phyloP scores from a whole-genome alignment of 371 early-diverging fungal genomes.

The Actinomortierella wolfii region DNA sequence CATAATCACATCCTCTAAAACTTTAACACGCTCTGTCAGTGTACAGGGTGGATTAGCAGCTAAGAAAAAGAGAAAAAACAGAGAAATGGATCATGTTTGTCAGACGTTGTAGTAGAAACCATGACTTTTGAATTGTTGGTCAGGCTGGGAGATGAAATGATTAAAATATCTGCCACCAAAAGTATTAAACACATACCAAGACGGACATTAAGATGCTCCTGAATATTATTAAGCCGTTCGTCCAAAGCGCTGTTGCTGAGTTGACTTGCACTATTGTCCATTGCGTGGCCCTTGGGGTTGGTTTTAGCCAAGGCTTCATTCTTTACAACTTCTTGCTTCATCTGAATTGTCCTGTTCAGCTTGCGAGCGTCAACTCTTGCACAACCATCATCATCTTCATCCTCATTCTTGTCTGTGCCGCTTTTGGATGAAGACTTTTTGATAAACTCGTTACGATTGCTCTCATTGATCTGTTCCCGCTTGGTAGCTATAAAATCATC shows the following conservation, averaged over 20 bases:
- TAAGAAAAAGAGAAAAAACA: conserved; percentile 1
- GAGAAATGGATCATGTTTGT: not conserved
- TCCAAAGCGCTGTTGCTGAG: conserved; percentile 42
- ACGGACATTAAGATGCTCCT: conserved; percentile 69
- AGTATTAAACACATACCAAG: conserved; percentile 49
- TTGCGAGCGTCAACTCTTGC: conserved; percentile 76
- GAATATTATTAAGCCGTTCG: conserved; percentile 63
- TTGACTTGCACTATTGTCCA: conserved; percentile 16
- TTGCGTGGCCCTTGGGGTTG: conserved; percentile 50
- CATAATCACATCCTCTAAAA: conserved; percentile 71
- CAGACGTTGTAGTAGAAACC: not conserved
- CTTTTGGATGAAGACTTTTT: conserved; percentile 14
- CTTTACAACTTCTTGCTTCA: conserved; percentile 79
- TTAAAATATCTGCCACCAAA: conserved; percentile 29
- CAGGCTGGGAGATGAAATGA: not conserved
- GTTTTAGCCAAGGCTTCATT: conserved; percentile 79
- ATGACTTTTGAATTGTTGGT: not conserved
- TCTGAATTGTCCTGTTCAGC: conserved; percentile 80
- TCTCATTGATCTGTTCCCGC: conserved; percentile 68
- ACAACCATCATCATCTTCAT: conserved; percentile 48
- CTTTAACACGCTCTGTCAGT: conserved; percentile 61
- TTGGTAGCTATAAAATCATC: conserved; percentile 63
- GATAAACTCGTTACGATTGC: conserved; percentile 73
- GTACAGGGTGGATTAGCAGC: conserved; percentile 42
- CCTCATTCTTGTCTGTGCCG: conserved; percentile 10